Percentiles rank a stretch among this genome's conserved stretches.
phyloP scores from a whole-genome alignment of 768 basidiomycete species.

The Cystofilobasidium ferigula region DNA sequence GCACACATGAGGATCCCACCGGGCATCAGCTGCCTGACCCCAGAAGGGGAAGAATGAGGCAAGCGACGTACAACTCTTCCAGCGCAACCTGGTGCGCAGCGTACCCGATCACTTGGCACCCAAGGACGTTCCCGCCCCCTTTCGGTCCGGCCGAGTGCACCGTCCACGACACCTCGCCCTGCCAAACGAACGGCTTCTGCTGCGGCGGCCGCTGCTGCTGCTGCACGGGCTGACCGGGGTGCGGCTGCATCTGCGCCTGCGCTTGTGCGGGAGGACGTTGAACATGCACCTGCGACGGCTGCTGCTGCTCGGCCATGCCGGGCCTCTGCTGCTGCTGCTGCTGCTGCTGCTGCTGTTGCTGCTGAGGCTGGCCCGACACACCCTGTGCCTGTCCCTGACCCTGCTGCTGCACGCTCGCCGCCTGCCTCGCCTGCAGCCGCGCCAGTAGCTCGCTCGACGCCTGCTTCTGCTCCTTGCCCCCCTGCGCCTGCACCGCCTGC shows the following conservation, averaged over 20 bases:
- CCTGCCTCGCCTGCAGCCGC: background rate
- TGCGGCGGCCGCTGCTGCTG: too few relatives aligned
- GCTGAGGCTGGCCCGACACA: background rate
- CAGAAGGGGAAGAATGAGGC: too few relatives aligned
- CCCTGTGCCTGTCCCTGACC: background rate
- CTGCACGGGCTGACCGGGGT: background rate
- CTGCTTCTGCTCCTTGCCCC: conserved; percentile 5
- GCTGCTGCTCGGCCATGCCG: background rate
- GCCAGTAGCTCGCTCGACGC: conserved; percentile 1
- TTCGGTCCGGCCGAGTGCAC: conserved; percentile 2
- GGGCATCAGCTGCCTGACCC: too few relatives aligned
- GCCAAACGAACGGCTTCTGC: conserved; percentile 5
- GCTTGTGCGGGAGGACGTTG: background rate
- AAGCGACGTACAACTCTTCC: conserved; percentile 8
- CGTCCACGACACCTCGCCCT: conserved; percentile 11
- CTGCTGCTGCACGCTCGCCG: background rate
- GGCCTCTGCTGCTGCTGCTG: background rate
- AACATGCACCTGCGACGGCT: background rate
- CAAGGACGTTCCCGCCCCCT: background rate
- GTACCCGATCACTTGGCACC: conserved; percentile 4
- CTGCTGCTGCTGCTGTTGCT: background rate
- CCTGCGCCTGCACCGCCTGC: background rate
- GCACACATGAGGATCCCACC: background rate
- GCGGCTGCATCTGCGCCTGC: background rate
- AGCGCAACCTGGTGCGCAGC: background rate